phyloP scores from a whole-genome alignment of 1,139 yeast species.

The Spathaspora sp. region DNA sequence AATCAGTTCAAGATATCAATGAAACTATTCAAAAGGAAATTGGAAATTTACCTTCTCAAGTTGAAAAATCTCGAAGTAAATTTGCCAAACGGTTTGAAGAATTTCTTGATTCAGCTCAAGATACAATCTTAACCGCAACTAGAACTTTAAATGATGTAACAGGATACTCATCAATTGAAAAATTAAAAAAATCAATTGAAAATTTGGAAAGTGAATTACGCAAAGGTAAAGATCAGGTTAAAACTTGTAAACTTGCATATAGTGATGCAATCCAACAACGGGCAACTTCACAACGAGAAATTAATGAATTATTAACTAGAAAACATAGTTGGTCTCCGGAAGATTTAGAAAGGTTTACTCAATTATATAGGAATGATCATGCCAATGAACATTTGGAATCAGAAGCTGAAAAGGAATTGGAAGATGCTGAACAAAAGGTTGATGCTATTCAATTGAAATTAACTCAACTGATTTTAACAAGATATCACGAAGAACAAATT shows the following conservation, averaged over 20 bases:
- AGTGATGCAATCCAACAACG: conserved; percentile 64
- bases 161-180: conserved; percentile 83
- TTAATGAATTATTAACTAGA: conserved; percentile 84
- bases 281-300: conserved; percentile 75
- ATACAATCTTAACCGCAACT: conserved; percentile 67
- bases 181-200: conserved; percentile 62
- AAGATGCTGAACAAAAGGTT: conserved; percentile 58
- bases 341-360: conserved; percentile 84
- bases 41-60: conserved; percentile 32
- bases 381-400: conserved; percentile 63
- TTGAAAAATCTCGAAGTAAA: conserved; percentile 21
- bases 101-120: conserved; percentile 43
- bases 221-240: conserved; percentile 49
- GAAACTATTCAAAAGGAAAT: conserved; percentile 22
- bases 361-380: conserved; percentile 78
- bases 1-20: conserved; percentile 16
- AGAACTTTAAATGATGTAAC: conserved; percentile 84
- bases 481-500: conserved; percentile 96
- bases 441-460: conserved; percentile 71
- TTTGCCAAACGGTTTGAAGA: conserved; percentile 38
- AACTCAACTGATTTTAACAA: conserved; percentile 74
- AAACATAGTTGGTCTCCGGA: conserved; percentile 76
- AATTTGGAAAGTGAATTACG: conserved; percentile 48
- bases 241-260: conserved; percentile 52
- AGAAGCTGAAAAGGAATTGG: conserved; percentile 49